A percentile compares a stretch with the other conserved stretches of the same genome.
Conservation (phyloP, 2,329 filamentous ascomycete genomes). For the Cladosporium velox region DNA sequence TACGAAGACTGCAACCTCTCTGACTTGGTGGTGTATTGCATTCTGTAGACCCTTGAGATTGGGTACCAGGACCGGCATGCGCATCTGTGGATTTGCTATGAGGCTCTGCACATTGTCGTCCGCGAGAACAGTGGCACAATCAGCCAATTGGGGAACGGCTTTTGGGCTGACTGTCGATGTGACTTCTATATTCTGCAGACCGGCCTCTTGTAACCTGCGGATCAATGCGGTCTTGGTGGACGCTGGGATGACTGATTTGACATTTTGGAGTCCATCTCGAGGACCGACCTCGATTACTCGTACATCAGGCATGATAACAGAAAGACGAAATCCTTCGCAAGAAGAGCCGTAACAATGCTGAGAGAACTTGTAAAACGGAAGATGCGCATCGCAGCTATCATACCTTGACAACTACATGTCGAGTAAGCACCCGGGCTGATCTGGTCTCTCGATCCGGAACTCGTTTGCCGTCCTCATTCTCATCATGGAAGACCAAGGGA, state of each 20-base stretch:
- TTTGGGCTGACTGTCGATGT: conserved; percentile 57
- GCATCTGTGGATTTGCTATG: neutral
- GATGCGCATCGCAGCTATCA: neutral
- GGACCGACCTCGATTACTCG: conserved; percentile 57
- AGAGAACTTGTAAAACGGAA: neutral
- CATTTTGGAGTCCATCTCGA: conserved; percentile 57
- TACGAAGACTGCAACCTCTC: conserved; percentile 46
- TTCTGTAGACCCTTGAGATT: conserved; percentile 55
- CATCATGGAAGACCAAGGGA: neutral
- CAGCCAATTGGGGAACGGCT: conserved; percentile 54
- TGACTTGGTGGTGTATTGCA: conserved; percentile 49
- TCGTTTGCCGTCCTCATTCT: neutral
- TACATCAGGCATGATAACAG: conserved; percentile 32
- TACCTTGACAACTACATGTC: neutral
- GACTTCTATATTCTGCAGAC: conserved; percentile 54
- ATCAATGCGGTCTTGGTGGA: conserved; percentile 55
- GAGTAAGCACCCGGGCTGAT: neutral
- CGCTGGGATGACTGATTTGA: conserved; percentile 51
- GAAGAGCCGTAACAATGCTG: neutral
- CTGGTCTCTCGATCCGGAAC: neutral
- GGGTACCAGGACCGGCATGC: conserved; percentile 43
- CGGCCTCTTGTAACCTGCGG: conserved; percentile 48
- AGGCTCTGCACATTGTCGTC: neutral
- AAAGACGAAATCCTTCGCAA: neutral
- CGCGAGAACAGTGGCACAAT: conserved; percentile 28